Conservation (phyloP, 2,329 filamentous ascomycete genomes). For the Colletotrichum viniferum region DNA sequence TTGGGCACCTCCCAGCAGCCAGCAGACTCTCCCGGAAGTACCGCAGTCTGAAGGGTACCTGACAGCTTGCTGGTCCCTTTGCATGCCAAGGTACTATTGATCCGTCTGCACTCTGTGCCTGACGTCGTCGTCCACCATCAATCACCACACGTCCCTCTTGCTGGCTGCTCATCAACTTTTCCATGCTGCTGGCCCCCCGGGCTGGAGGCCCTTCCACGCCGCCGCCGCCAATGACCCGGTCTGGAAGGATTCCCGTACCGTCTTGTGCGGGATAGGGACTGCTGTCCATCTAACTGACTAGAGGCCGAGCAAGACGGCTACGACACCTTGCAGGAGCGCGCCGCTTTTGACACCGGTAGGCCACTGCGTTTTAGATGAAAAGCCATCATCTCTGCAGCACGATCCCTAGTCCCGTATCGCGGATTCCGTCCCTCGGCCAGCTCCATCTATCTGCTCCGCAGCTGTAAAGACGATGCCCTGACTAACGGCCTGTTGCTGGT, state of each 20-base stretch:
- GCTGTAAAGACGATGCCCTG: neutral
- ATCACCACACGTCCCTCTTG: neutral
- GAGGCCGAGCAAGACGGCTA: neutral
- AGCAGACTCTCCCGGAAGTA: constrained; percentile 9
- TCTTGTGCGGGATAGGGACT: neutral
- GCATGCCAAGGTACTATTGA: neutral
- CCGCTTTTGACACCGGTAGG: neutral
- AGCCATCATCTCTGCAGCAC: neutral
- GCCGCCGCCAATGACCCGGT: neutral
- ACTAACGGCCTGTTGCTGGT: neutral
- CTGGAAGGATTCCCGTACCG: constrained; percentile 7
- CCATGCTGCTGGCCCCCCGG: neutral
- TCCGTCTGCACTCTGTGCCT: constrained; percentile 2
- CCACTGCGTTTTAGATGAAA: neutral
- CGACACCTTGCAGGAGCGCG: constrained; percentile 13
- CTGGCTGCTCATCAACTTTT: neutral
- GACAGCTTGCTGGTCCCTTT: constrained; percentile 6
- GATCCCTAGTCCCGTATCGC: neutral
- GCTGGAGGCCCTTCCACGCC: constrained; percentile 4
- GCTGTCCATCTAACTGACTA: neutral
- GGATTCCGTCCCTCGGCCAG: neutral
- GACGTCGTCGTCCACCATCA: neutral
- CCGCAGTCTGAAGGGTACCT: constrained; percentile 16
- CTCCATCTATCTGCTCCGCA: neutral
- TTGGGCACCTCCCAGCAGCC: neutral